A percentile compares a stretch with the other conserved stretches of the same genome.
Conservation (phyloP, 371 early-diverging fungal species). For the Rhizopus arrhizus region DNA sequence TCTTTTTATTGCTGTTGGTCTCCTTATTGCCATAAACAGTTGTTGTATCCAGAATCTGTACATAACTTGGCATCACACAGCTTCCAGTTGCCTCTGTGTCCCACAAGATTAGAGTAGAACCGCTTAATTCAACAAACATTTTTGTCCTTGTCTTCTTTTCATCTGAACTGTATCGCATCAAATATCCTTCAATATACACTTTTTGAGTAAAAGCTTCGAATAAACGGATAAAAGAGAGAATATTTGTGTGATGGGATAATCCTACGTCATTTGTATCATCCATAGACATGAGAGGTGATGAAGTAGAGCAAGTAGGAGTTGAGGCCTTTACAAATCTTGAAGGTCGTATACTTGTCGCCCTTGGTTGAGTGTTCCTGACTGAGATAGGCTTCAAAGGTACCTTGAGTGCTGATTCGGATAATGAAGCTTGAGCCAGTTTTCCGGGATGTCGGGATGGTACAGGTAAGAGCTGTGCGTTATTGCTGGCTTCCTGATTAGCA, state of each 20-base stretch:
- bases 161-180: constrained; percentile 62
- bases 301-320: constrained; percentile 20
- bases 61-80: constrained; percentile 63
- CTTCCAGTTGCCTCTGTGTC: constrained; percentile 42
- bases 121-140: constrained; percentile 72
- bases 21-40: constrained; percentile 45
- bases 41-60: constrained; percentile 65
- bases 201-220: constrained; percentile 66
- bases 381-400: constrained; percentile 20
- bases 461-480: constrained; percentile 8
- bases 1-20: constrained; percentile 37
- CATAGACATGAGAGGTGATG: constrained; percentile 10
- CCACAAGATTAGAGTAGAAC: constrained; percentile 69
- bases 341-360: constrained; percentile 29
- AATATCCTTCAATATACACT: constrained; percentile 69
- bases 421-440: constrained; percentile 28
- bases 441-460: constrained; percentile 20
- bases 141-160: constrained; percentile 57
- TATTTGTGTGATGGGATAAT: constrained; percentile 15
- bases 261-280: constrained; percentile 7
- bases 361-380: constrained; percentile 21
- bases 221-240: constrained; percentile 37
- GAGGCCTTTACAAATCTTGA: constrained; percentile 31
- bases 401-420: constrained; percentile 29
- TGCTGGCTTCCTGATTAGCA: constrained; percentile 4